Conservation (phyloP, 1,284 basidiomycete species). For the Xanthoconium separans region DNA sequence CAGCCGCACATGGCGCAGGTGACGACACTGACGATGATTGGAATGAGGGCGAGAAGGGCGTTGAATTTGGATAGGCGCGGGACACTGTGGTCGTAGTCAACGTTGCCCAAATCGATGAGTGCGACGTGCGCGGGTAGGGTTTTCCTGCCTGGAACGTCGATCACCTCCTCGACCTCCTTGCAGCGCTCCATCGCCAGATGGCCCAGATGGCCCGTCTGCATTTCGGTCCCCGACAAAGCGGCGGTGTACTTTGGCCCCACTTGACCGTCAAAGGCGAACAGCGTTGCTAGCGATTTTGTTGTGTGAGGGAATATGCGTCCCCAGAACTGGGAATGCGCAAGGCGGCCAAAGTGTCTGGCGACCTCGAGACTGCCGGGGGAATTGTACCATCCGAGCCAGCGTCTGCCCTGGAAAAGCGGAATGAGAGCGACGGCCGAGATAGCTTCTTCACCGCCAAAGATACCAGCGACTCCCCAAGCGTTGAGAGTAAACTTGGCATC, state of each 20-base stretch:
- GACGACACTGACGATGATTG: conserved; percentile 25
- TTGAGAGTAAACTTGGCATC: conserved; percentile 23
- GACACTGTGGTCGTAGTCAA: conserved; percentile 5
- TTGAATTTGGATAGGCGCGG: conserved; percentile 11
- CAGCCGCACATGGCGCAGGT: conserved; percentile 23
- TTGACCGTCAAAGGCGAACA: conserved; percentile 29
- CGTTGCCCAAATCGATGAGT: conserved; percentile 17
- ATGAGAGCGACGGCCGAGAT: conserved; percentile 30
- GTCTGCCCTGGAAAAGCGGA: conserved; percentile 27
- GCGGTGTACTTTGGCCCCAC: conserved; percentile 27
- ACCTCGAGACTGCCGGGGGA: conserved; percentile 31
- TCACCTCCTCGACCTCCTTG: conserved; percentile 5
- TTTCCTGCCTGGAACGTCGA: conserved; percentile 12
- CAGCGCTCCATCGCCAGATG: conserved; percentile 25
- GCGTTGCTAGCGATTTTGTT: conserved; percentile 17
- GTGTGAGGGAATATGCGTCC: conserved; percentile 25
- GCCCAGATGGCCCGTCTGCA: conserved; percentile 31
- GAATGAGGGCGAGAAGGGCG: conserved; percentile 14
- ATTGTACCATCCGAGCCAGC: conserved; percentile 38
- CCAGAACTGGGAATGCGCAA: conserved; percentile 29
- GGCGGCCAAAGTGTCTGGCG: conserved; percentile 27
- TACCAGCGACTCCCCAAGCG: conserved; percentile 27
- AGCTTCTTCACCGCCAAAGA: conserved; percentile 35
- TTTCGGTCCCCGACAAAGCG: conserved; percentile 26
- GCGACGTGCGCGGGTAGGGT: conserved; percentile 20